Base-by-base conservation (phyloP, 192 early-diverging fungal genomes). In the Coemansia sp. region DNA sequence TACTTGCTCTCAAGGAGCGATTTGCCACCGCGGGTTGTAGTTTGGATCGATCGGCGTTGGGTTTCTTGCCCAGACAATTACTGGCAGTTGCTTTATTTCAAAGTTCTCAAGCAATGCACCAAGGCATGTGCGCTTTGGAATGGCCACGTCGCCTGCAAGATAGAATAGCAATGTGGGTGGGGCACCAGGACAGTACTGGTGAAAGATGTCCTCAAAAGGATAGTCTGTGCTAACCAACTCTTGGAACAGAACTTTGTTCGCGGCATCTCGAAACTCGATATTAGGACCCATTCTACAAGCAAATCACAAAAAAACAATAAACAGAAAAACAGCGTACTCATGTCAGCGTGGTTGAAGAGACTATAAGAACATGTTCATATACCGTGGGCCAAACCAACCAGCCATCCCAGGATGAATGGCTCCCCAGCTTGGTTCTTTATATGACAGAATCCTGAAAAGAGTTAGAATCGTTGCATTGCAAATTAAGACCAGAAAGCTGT, bases 191-290 rank as follows among this genome's bases (percentile, higher is more conserved):
- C 59, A 79, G 34, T 79, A 74, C 54, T 70, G 62, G 25, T 56
- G 63, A 33, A 79, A 79, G 11, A 79, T 64, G 11, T 79, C 76
- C n/a, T 74, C 76, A 8, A 79, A 41, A 22, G 67, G 52, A 29
- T 79, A 79, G 31, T 79, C 71, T 38, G 15, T 31, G 44, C 71
- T 79, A 11, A 79, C 50, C 0, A 54, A 38, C 36, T 79, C 76
- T 57, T 52, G 45, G 38, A 79, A 79, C 45, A 79, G 61, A 8
- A 74, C 52, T 33, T 63, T 27, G 45, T 74, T 56, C 8, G 64
- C 17, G 14, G 76, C 71, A 57, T 79, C 76, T 29, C 76, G 70
- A 40, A 79, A 79, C 62, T 79, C 76, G 30, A 79, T 55, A 33
- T 74, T 79, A 17, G 56, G 50, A 22, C 40, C 20, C 55, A 63